Evolutionary conservation across 768 basidiomycete species (phyloP).

Genomic region (Cubamyces sp.): DNA sequence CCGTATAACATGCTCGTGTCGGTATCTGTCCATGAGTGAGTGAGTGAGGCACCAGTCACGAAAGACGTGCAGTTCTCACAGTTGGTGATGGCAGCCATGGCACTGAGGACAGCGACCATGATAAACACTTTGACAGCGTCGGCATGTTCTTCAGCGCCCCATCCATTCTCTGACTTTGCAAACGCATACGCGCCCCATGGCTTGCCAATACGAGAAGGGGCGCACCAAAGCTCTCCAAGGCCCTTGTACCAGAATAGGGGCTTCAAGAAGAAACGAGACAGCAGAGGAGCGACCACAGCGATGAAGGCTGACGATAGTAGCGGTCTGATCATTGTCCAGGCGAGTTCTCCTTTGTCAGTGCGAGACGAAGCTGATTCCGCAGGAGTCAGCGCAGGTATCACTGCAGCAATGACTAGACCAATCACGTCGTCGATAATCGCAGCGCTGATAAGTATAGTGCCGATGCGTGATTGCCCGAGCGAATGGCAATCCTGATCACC

Average conservation of each 20-base stretch:
- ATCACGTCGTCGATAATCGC: conserved; percentile 70
- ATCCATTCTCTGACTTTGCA: neutral
- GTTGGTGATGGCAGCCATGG: conserved; percentile 50
- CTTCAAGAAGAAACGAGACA: conserved; percentile 34
- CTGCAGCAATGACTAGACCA: conserved; percentile 60
- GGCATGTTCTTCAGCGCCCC: conserved; percentile 30
- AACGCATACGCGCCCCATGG: conserved; percentile 13
- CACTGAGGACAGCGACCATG: conserved; percentile 44
- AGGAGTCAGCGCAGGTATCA: conserved; percentile 48
- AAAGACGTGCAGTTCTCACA: conserved; percentile 35
- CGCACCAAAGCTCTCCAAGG: conserved; percentile 30
- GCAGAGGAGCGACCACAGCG: conserved; percentile 42
- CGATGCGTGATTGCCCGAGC: conserved; percentile 52
- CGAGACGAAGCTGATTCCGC: conserved; percentile 12
- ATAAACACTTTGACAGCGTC: conserved; percentile 35
- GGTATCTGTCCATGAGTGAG: conserved; percentile 29
- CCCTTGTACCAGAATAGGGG: conserved; percentile 28
- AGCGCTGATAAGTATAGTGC: conserved; percentile 60
- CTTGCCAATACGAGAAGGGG: conserved; percentile 19
- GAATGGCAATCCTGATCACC: neutral
- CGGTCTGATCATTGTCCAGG: conserved; percentile 51
- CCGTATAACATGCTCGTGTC: conserved; percentile 67
- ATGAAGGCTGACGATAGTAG: conserved; percentile 59
- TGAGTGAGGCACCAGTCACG: neutral
- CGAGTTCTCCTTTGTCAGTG: neutral